phyloP scores from a whole-genome alignment of 371 early-diverging fungal genomes.

The Fennellomyces sp. region DNA sequence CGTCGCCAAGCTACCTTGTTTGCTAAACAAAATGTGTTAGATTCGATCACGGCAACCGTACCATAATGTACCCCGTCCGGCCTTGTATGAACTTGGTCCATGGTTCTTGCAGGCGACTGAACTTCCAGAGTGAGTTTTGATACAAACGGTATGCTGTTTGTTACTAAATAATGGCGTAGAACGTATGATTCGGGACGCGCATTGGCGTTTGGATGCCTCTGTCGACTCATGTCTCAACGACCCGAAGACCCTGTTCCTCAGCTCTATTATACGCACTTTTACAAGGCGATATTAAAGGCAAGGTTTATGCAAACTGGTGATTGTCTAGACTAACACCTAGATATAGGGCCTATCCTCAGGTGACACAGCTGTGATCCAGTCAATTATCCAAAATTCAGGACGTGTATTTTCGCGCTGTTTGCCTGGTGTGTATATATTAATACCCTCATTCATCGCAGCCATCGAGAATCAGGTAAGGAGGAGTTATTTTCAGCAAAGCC shows the following conservation, averaged over 20 bases:
- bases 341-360: slow-evolving; percentile 61
- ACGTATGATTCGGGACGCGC: slow-evolving; percentile 60
- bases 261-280: slow-evolving; percentile 69
- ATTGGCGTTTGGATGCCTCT: slow-evolving; percentile 68
- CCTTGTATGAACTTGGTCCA: slow-evolving; percentile 65
- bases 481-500: not conserved
- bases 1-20: not conserved
- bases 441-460: slow-evolving; percentile 65
- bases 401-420: slow-evolving; percentile 65
- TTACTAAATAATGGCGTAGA: slow-evolving; percentile 23
- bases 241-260: slow-evolving; percentile 65
- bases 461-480: slow-evolving; percentile 57
- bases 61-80: slow-evolving; percentile 53
- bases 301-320: not conserved
- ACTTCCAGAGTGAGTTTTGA: slow-evolving; percentile 45
- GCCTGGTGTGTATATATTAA: slow-evolving; percentile 70
- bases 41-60: slow-evolving; percentile 63
- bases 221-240: slow-evolving; percentile 73
- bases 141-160: not conserved
- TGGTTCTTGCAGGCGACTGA: slow-evolving; percentile 74
- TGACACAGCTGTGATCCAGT: slow-evolving; percentile 55
- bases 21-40: slow-evolving; percentile 15
- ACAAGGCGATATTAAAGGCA: slow-evolving; percentile 64
- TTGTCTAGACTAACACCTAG: not conserved
- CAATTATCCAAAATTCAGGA: slow-evolving; percentile 68